Evolutionary conservation across 345 rosid genomes (phyloP), one percentile per base, ranked within the genome.

Genomic region (Salix suchowensis): DNA sequence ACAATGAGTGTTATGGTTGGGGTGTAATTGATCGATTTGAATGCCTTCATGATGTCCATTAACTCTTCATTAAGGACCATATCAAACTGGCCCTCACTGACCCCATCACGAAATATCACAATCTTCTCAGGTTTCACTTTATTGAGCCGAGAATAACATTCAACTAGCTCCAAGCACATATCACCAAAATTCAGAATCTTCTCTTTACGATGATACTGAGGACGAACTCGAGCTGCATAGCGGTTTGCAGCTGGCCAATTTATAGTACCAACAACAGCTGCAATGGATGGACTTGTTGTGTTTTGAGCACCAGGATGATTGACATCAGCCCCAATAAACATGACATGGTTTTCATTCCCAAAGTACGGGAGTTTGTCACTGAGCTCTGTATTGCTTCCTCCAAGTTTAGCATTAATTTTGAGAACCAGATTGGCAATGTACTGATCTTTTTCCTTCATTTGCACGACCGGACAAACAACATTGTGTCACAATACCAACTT

Each of bases 361-460:
- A 92, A 87, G 83, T 74, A 80, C 1, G 93, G 88, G 46, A 92
- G 87, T 55, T 65, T 73, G 60, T 88, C 89, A 52, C 74, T 71
- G 66, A 94, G 90, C 88, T 92, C 98, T 0, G 82, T 87, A 21
- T 92, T 94, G 87, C 97, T 94, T 67, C 98, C 97, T 55, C 97
- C 98, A n/a, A 94, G 93, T 84, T 94, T 94, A 0, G 97, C 98
- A 66, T 94, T 94, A 82, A 94, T 92, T 88, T 92, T 91, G 52
- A 92, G 89, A 4, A 89, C 94, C 36, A 94, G 88, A 81, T 92
- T 90, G 32, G 94, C 89, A 6, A 85, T 91, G 80, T 89, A 90
- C 72, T 91, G 97, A 73, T 92, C 97, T 14, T 74, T 74, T 74
- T 21, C 82, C 85, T 44, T 4, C 85, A 66, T 74, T 83, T 12